phyloP scores from a whole-genome alignment of 2,329 filamentous ascomycete species.

The Neonectria faginata region DNA sequence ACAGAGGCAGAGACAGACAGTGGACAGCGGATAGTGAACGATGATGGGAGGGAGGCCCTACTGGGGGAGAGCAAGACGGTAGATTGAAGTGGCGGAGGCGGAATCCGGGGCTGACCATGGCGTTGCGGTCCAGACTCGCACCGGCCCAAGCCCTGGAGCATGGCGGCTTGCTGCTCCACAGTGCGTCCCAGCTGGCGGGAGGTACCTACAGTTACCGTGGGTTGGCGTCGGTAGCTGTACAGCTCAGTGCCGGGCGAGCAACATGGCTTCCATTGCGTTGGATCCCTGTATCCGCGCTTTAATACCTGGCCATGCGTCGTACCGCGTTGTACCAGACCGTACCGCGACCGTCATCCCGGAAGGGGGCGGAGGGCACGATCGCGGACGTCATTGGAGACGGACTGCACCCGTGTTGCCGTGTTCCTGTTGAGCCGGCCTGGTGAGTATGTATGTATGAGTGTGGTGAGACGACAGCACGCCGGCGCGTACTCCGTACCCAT shows the following conservation, averaged over 20 bases:
- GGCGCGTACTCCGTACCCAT: slow-evolving; percentile 17
- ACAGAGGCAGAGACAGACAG: not conserved
- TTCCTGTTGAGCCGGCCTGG: slow-evolving; percentile 34
- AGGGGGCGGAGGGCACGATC: not conserved
- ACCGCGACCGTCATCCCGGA: not conserved
- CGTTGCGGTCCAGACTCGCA: slow-evolving; percentile 37
- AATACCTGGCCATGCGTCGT: not conserved
- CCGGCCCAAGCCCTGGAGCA: slow-evolving; percentile 32
- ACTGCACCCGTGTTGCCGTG: slow-evolving; percentile 24
- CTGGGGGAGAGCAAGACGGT: slow-evolving; percentile 33
- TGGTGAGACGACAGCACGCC: slow-evolving; percentile 39
- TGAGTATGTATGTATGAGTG: slow-evolving; percentile 29
- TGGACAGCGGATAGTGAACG: not conserved
- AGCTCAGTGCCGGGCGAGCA: not conserved
- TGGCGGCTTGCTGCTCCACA: slow-evolving; percentile 25
- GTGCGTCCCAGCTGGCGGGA: slow-evolving; percentile 3
- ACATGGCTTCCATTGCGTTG: not conserved
- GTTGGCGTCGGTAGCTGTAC: not conserved
- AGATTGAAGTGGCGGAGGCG: slow-evolving; percentile 45
- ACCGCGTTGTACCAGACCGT: not conserved
- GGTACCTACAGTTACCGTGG: slow-evolving; percentile 1
- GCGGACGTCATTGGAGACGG: not conserved
- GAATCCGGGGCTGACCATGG: slow-evolving; percentile 44
- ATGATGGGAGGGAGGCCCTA: slow-evolving; percentile 27
- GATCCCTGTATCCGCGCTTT: not conserved